These are phyloP conservation scores for Tarenaya hassleriana DNA, from an alignment of 345 rosid species.

Conservation along the genomic window DNA sequence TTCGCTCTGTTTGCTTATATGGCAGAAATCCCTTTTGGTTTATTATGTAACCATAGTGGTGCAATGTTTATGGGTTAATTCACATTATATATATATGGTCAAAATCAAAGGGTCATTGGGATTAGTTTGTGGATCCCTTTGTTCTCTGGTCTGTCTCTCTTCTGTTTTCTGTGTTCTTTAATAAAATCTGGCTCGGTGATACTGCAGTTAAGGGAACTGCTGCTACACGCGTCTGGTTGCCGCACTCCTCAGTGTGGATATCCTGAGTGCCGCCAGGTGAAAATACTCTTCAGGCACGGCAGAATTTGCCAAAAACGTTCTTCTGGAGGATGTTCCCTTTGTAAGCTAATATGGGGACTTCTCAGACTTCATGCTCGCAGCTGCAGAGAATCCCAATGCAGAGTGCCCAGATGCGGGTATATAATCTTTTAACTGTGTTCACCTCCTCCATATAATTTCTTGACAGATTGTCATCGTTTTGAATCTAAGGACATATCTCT, in stretches of 20 bases:
- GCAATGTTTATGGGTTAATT: no score
- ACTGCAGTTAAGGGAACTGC: conserved; percentile 82
- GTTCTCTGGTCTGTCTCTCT: no score
- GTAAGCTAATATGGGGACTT: conserved; percentile 94
- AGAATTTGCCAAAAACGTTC: conserved; percentile 67
- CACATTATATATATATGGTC: no score
- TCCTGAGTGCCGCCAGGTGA: conserved; percentile 85
- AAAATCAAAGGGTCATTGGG: not conserved
- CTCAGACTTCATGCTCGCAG: conserved; percentile 92
- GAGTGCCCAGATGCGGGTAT: conserved; percentile 96
- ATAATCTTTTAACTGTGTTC: conserved; percentile 7
- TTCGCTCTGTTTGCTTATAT: not conserved
- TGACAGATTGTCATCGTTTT: no score
- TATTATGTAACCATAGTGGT: not conserved
- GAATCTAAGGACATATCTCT: no score
- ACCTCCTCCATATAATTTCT: no score
- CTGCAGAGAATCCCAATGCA: conserved; percentile 90
- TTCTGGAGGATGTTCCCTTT: conserved; percentile 67
- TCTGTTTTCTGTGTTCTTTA: conserved; percentile 11
- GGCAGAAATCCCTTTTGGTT: not conserved
- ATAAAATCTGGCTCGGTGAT: conserved; percentile 16
- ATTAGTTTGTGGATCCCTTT: conserved; percentile 15
- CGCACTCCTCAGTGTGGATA: conserved; percentile 67
- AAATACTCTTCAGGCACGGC: conserved; percentile 79
- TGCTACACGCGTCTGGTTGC: conserved; percentile 83